A percentile compares a stretch with the other conserved stretches of the same genome.
phyloP scores from a whole-genome alignment of 2,329 filamentous ascomycete species.

The Colletotrichum australisinense region DNA sequence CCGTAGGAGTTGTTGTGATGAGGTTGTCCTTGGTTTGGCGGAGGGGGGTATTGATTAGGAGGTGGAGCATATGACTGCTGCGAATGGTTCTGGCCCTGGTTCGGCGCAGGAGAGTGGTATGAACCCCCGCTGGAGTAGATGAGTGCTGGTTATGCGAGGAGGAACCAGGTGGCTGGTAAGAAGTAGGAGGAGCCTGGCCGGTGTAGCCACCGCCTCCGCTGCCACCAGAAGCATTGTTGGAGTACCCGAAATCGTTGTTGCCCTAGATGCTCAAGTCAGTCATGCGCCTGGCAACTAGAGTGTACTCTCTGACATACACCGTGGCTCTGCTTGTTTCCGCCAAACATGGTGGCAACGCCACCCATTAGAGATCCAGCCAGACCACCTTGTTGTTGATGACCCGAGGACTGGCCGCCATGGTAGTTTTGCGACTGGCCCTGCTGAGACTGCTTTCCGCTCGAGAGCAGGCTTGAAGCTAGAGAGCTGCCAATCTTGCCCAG shows the following conservation, averaged over 20 bases:
- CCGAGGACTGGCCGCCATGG: conserved; percentile 57
- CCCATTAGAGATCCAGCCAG: conserved; percentile 66
- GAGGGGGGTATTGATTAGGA: conserved; percentile 33
- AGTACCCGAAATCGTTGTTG: conserved; percentile 71
- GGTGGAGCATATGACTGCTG: conserved; percentile 37
- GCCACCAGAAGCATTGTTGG: conserved; percentile 51
- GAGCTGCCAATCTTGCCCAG: conserved; percentile 68
- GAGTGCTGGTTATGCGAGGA: conserved; percentile 39
- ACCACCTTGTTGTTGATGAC: conserved; percentile 55
- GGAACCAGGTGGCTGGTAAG: conserved; percentile 60
- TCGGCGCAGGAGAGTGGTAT: conserved; percentile 43
- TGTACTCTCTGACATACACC: conserved; percentile 47
- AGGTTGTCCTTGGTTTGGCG: conserved; percentile 33
- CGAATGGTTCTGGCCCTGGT: conserved; percentile 34
- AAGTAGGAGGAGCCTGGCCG: conserved; percentile 71
- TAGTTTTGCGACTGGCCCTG: conserved; percentile 55
- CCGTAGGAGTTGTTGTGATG: conserved; percentile 36
- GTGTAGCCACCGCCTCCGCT: conserved; percentile 66
- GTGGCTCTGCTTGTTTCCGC: conserved; percentile 57
- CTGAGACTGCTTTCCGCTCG: conserved; percentile 59
- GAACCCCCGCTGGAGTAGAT: conserved; percentile 43
- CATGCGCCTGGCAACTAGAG: background rate
- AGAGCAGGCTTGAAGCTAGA: conserved; percentile 66
- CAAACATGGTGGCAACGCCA: conserved; percentile 64
- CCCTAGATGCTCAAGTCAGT: conserved; percentile 48